These are phyloP conservation scores for Colletotrichum australisinense DNA, from an alignment of 2,329 filamentous ascomycete genomes.

Conservation along the genomic window DNA sequence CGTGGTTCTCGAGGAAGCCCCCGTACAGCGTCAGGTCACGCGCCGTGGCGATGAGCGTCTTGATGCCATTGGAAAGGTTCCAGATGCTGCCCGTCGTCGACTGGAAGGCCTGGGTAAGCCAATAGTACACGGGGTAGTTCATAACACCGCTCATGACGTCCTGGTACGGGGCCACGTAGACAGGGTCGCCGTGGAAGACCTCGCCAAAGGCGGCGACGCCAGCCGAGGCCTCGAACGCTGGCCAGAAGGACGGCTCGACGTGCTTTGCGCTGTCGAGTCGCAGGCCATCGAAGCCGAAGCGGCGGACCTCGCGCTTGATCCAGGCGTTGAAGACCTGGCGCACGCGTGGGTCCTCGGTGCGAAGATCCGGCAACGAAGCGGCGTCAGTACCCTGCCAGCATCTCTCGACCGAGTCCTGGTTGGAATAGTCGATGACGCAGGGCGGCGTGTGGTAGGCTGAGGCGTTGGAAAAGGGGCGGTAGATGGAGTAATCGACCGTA, in stretches of 20 bases:
- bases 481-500: constrained; percentile 51
- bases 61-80: constrained; percentile 48
- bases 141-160: constrained; percentile 67
- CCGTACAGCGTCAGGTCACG: constrained; percentile 31
- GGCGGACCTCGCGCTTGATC: constrained; percentile 66
- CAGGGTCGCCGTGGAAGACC: constrained; percentile 64
- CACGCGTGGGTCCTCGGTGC: constrained; percentile 64
- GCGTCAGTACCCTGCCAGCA: constrained; percentile 61
- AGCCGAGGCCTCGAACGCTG: constrained; percentile 61
- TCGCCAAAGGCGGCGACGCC: constrained; percentile 72
- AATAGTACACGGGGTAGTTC: constrained; percentile 67
- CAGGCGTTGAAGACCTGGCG: constrained; percentile 65
- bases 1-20: constrained; percentile 70
- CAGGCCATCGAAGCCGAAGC: constrained; percentile 72
- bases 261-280: constrained; percentile 73
- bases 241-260: constrained; percentile 69
- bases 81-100: constrained; percentile 44
- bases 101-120: constrained; percentile 49
- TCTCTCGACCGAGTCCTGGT: constrained; percentile 58
- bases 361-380: constrained; percentile 71
- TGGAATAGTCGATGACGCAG: constrained; percentile 67
- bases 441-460: constrained; percentile 68
- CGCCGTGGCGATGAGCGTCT: background rate
- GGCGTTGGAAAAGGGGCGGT: constrained; percentile 59
- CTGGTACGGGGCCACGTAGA: constrained; percentile 64